Evolutionary conservation across 164 flowering plant genomes (phyloP).

Genomic region (Berberis thunbergii): DNA sequence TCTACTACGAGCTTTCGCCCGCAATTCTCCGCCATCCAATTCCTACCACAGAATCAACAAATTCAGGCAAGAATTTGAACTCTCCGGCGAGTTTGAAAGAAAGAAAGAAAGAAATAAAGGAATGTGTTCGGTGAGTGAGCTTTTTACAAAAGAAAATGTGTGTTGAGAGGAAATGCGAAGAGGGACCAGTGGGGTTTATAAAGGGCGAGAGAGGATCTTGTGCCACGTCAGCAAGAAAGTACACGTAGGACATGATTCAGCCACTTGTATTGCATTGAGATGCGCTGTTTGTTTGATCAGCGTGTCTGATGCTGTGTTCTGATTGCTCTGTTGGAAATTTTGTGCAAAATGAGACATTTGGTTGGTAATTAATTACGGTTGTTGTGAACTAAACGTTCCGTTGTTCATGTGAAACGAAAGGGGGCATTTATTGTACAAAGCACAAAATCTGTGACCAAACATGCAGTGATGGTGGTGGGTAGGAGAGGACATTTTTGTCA

Average conservation of each 20-base stretch:
- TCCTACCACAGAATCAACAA: neutral
- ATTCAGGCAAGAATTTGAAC: neutral
- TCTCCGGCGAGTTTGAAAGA: neutral
- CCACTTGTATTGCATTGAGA: constrained; percentile 18
- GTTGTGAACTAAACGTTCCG: neutral
- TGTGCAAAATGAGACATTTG: constrained; percentile 1
- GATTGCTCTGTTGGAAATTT: neutral
- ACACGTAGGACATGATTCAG: constrained; percentile 15
- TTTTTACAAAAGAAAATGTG: neutral
- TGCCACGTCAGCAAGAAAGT: constrained; percentile 10
- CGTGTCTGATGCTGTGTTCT: constrained; percentile 18
- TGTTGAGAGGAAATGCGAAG: neutral
- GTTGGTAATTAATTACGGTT: neutral
- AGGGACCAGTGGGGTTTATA: constrained; percentile 7
- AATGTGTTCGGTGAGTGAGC: neutral
- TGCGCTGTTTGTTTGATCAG: constrained; percentile 16
- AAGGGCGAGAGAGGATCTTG: constrained; percentile 10
- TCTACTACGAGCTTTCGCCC: constrained; percentile 59
- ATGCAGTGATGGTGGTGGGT: neutral
- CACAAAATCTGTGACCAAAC: neutral
- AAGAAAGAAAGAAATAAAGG: neutral
- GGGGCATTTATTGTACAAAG: too few relatives aligned
- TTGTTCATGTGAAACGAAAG: constrained; percentile 1
- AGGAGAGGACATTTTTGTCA: neutral
- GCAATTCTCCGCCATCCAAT: constrained; percentile 30